These are phyloP conservation scores for Syzygium aromaticum DNA, from an alignment of 345 rosid genomes.

Conservation along the genomic window DNA sequence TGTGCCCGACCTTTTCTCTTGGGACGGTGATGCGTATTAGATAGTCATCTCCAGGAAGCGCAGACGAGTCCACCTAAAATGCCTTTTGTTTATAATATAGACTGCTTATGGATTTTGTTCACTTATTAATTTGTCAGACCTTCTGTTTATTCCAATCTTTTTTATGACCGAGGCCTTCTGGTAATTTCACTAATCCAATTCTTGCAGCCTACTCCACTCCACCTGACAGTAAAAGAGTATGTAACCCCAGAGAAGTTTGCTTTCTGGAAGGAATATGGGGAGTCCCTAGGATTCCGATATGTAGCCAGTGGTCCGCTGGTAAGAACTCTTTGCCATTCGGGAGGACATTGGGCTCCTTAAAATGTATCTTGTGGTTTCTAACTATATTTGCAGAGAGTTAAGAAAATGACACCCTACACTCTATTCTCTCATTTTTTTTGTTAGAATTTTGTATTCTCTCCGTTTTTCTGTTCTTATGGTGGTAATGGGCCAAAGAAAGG, in stretches of 20 bases:
- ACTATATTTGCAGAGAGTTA: not conserved
- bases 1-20: not conserved
- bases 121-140: not conserved
- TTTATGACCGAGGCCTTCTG: not conserved
- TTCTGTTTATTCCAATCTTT: not conserved
- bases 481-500: not conserved
- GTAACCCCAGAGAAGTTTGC: constrained; percentile 90
- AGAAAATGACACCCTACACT: not conserved
- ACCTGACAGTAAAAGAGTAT: constrained; percentile 92
- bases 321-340: constrained; percentile 9
- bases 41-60: not conserved
- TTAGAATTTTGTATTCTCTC: not conserved
- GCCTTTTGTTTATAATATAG: not conserved
- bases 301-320: constrained; percentile 98
- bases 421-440: not conserved
- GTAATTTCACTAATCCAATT: not conserved
- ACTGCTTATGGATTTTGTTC: not conserved
- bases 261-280: constrained; percentile 94
- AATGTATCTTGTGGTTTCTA: not conserved
- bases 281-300: constrained; percentile 88
- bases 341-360: not conserved
- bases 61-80: not conserved
- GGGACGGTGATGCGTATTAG: not conserved
- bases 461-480: not conserved
- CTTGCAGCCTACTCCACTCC: constrained; percentile 92